Evolutionary conservation across 2,329 filamentous ascomycete genomes (phyloP).

Genomic region (Diplodia corticola): DNA sequence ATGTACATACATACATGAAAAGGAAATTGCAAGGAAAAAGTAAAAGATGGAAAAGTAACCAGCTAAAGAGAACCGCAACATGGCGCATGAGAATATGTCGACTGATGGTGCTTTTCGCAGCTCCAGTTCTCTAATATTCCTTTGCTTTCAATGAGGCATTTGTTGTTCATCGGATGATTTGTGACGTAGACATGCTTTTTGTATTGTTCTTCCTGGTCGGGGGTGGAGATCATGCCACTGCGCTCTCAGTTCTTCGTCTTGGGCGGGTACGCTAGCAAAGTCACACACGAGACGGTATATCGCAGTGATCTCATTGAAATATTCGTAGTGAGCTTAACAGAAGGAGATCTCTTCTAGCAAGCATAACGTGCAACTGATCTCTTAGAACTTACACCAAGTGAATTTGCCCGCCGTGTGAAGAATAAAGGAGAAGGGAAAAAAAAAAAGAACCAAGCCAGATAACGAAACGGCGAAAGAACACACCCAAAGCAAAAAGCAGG

Average conservation of each 20-base stretch:
- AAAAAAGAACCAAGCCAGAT: background rate
- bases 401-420: too few species aligned
- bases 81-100: background rate
- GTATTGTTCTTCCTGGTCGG: too few species aligned
- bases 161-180: too few species aligned
- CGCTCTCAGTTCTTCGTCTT: too few species aligned
- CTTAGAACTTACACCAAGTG: background rate
- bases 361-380: background rate
- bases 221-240: too few species aligned
- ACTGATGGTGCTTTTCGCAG: background rate
- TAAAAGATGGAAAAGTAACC: background rate
- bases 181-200: too few species aligned
- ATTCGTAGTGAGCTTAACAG: background rate
- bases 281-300: background rate
- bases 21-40: background rate
- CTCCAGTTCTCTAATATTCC: background rate
- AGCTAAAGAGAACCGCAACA: background rate
- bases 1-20: background rate
- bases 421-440: too few species aligned
- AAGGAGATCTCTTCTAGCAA: background rate
- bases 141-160: background rate
- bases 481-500: background rate
- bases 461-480: background rate
- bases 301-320: background rate
- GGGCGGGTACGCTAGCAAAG: background rate